A percentile compares a stretch with the other conserved stretches of the same genome.
Evolutionary conservation across 495 filamentous ascomycete genomes (phyloP).

Genomic region (Pyrenula massariospora): DNA sequence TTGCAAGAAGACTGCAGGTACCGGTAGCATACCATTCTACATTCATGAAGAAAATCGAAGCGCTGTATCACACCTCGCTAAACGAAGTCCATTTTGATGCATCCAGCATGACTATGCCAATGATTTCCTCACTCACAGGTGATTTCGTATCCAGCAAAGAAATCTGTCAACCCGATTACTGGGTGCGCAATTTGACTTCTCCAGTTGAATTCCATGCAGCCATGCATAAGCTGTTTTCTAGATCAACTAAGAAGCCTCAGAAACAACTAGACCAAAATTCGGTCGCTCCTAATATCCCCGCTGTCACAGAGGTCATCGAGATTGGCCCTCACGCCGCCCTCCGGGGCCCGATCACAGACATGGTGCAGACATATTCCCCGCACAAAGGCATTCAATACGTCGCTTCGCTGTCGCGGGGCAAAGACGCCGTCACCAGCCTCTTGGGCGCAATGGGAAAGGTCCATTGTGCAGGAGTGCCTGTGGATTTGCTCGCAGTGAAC

Average conservation of each 20-base stretch:
- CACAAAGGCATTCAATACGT: slow-evolving; percentile 13
- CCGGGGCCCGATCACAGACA: slow-evolving; percentile 8
- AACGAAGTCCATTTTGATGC: neutral
- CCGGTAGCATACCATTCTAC: slow-evolving; percentile 39
- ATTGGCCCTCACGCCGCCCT: slow-evolving; percentile 20
- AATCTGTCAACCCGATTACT: slow-evolving; percentile 7
- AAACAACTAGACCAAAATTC: neutral
- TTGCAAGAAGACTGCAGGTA: slow-evolving; percentile 35
- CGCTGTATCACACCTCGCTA: neutral
- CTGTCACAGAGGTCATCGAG: slow-evolving; percentile 11
- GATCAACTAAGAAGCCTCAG: neutral
- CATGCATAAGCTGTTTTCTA: slow-evolving; percentile 10
- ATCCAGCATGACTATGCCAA: neutral
- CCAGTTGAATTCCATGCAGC: slow-evolving; percentile 12
- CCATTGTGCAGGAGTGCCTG: slow-evolving; percentile 11
- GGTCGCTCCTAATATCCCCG: slow-evolving; percentile 7
- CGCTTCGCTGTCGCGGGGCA: slow-evolving; percentile 13
- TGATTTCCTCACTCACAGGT: slow-evolving; percentile 6
- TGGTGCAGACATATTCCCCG: neutral
- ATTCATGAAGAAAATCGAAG: slow-evolving; percentile 27
- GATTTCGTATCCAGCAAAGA: neutral
- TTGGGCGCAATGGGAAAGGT: slow-evolving; percentile 20
- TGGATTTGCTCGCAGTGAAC: slow-evolving; percentile 19
- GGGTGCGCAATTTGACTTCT: slow-evolving; percentile 13
- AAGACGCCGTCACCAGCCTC: slow-evolving; percentile 9